phyloP scores from a whole-genome alignment of 495 filamentous ascomycete genomes.

The Talaromyces liani region DNA sequence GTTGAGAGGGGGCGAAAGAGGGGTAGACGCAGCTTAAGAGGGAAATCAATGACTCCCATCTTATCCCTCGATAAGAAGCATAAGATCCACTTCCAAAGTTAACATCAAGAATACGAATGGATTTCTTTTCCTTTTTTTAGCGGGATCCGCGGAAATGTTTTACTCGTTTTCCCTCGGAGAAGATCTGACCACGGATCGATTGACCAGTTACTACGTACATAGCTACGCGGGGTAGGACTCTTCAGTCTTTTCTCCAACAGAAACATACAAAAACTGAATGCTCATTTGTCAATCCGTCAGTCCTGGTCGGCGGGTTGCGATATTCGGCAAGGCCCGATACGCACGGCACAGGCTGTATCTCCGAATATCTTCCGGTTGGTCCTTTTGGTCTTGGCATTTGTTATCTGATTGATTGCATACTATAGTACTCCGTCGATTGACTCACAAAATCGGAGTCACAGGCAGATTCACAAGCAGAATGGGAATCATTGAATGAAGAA shows the following conservation, averaged over 20 bases:
- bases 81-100: not conserved
- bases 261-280: not conserved
- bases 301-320: not conserved
- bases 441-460: not conserved
- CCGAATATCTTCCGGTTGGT: not conserved
- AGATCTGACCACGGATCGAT: not conserved
- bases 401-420: not conserved
- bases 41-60: not conserved
- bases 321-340: not conserved
- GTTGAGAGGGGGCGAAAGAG: not conserved
- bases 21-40: not conserved
- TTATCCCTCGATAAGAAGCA: not conserved
- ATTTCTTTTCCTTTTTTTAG: not conserved
- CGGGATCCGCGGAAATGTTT: not conserved
- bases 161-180: not conserved
- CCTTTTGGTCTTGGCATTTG: not conserved
- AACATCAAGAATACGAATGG: not conserved
- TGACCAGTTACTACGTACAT: not conserved
- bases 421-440: too few species aligned
- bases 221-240: not conserved
- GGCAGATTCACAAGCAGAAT: not conserved
- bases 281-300: not conserved
- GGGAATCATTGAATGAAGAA: not conserved
- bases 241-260: not conserved
- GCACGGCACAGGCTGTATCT: not conserved